Conservation (phyloP, 202 grass and related monocot species). For the Sporobolus alterniflorus region DNA sequence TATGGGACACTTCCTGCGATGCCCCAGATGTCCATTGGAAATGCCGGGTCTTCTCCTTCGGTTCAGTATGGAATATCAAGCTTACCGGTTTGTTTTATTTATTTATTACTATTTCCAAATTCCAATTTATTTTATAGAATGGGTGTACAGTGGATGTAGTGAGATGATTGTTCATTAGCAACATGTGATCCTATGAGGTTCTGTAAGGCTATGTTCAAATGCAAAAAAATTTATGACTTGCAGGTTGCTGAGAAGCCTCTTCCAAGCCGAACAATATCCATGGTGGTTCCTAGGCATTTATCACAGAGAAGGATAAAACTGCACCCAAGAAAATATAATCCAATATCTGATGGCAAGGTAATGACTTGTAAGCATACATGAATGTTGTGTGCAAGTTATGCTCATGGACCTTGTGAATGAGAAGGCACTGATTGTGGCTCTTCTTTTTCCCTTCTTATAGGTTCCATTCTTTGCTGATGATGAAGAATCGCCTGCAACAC, state of each 20-base stretch:
- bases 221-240: conserved; percentile 21
- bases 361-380: neutral
- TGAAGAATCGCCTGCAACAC: conserved; percentile 67
- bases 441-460: conserved; percentile 48
- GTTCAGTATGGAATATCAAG: conserved; percentile 96
- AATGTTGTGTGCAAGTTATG: conserved; percentile 25
- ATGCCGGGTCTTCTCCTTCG: conserved; percentile 67
- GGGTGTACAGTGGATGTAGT: neutral
- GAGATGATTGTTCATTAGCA: neutral
- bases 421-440: conserved; percentile 8
- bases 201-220: neutral
- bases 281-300: conserved; percentile 77
- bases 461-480: conserved; percentile 77
- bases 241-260: conserved; percentile 71
- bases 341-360: conserved; percentile 80
- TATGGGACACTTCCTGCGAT: conserved; percentile 80
- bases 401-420: conserved; percentile 5
- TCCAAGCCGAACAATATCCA: conserved; percentile 55
- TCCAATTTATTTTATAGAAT: conserved; percentile 16
- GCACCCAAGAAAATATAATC: conserved; percentile 80
- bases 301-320: conserved; percentile 92
- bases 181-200: neutral
- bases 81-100: conserved; percentile 63
- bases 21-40: conserved; percentile 82
- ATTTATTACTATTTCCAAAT: conserved; percentile 22